Conservation (phyloP, 1,139 yeast genomes). For the Pichia sp. region DNA sequence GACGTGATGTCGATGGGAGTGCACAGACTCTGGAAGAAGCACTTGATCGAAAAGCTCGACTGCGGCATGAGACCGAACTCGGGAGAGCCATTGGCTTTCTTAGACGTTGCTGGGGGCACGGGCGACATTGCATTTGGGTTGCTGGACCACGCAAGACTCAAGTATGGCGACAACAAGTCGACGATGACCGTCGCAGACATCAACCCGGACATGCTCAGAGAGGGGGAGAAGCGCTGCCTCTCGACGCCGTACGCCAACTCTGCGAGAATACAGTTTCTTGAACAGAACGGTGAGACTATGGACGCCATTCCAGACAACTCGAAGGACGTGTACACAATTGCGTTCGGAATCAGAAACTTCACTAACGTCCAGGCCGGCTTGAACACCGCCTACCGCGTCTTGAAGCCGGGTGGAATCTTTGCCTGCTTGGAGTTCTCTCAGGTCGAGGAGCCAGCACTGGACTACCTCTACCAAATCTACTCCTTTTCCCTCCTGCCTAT, state of each 20-base stretch:
- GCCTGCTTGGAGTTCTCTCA: slow-evolving; percentile 94
- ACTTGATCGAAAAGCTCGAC: slow-evolving; percentile 80
- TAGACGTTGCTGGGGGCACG: slow-evolving; percentile 98
- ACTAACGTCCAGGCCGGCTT: slow-evolving; percentile 92
- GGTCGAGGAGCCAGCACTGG: slow-evolving; percentile 75
- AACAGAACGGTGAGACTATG: slow-evolving; percentile 89
- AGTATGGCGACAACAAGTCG: slow-evolving; percentile 69
- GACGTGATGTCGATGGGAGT: slow-evolving; percentile 97
- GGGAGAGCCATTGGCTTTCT: slow-evolving; percentile 67
- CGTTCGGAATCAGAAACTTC: slow-evolving; percentile 95
- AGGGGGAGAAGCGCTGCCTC: slow-evolving; percentile 74
- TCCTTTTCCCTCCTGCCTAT: slow-evolving; percentile 84
- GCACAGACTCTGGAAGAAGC: slow-evolving; percentile 92
- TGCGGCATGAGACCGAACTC: slow-evolving; percentile 90
- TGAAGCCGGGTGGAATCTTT: slow-evolving; percentile 98
- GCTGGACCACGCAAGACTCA: slow-evolving; percentile 80
- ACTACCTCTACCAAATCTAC: slow-evolving; percentile 77
- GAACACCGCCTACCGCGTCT: slow-evolving; percentile 87
- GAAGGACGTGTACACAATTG: slow-evolving; percentile 92
- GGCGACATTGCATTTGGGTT: slow-evolving; percentile 98
- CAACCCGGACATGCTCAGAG: slow-evolving; percentile 91
- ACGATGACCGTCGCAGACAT: slow-evolving; percentile 92
- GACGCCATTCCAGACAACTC: slow-evolving; percentile 82
- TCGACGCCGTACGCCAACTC: slow-evolving; percentile 45
- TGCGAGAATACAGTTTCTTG: slow-evolving; percentile 69